Conservation (phyloP, 371 early-diverging fungal genomes). For the Sporodiniella umbellata region DNA sequence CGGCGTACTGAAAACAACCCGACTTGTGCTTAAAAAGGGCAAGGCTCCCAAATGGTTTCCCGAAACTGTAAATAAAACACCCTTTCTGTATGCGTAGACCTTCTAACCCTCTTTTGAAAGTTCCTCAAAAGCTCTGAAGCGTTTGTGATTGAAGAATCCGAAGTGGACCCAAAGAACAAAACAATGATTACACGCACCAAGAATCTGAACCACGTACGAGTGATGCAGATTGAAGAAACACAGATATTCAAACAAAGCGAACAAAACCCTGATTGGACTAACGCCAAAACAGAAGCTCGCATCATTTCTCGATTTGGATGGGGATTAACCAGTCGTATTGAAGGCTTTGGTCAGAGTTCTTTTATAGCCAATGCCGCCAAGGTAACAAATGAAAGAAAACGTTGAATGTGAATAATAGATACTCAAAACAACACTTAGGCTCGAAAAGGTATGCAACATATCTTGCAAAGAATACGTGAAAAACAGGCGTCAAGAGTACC, state of each 20-base stretch:
- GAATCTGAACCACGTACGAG: constrained; percentile 88
- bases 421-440: constrained; percentile 41
- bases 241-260: constrained; percentile 67
- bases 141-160: constrained; percentile 83
- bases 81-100: too few relatives aligned
- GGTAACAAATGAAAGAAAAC: constrained; percentile 37
- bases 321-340: constrained; percentile 79
- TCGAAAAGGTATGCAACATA: constrained; percentile 85
- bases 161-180: constrained; percentile 71
- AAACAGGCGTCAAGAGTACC: constrained; percentile 34
- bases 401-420: too few relatives aligned
- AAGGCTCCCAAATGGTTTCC: constrained; percentile 87
- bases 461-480: constrained; percentile 74
- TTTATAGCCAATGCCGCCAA: constrained; percentile 83
- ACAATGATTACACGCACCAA: constrained; percentile 83
- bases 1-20: constrained; percentile 81
- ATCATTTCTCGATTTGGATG: constrained; percentile 88
- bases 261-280: constrained; percentile 64
- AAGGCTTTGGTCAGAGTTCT: constrained; percentile 83
- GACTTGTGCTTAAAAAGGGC: constrained; percentile 87
- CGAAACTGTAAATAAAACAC: constrained; percentile 40
- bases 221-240: constrained; percentile 91
- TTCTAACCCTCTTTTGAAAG: constrained; percentile 26
- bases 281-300: constrained; percentile 78
- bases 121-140: constrained; percentile 73